These are phyloP conservation scores for Glycine soja DNA, from an alignment of 306 rosid species.

Conservation along the genomic window DNA sequence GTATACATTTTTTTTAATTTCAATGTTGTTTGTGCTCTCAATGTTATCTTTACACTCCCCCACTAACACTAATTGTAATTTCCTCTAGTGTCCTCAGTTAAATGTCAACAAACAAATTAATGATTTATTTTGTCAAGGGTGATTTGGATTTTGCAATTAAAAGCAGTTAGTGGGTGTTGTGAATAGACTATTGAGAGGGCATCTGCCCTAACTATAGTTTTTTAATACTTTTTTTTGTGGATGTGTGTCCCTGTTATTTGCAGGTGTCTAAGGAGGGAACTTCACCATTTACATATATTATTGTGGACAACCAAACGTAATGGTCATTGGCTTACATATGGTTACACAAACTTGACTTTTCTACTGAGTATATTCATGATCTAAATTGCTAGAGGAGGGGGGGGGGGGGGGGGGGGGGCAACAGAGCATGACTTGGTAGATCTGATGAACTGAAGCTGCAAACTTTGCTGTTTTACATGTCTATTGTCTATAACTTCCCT, in stretches of 20 bases:
- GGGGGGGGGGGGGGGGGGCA: neutral
- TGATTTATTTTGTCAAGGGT: neutral
- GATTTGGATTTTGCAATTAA: slow-evolving; percentile 28
- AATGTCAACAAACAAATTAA: slow-evolving; percentile 1
- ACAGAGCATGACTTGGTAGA: slow-evolving; percentile 31
- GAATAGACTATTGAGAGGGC: slow-evolving; percentile 17
- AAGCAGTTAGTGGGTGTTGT: slow-evolving; percentile 22
- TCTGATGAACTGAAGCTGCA: slow-evolving; percentile 29
- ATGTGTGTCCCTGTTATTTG: slow-evolving; percentile 45
- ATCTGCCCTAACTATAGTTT: neutral
- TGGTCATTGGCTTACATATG: slow-evolving; percentile 44
- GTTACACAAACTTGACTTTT: slow-evolving; percentile 40
- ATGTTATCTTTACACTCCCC: slow-evolving; percentile 41
- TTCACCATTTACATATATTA: slow-evolving; percentile 87
- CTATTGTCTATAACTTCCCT: slow-evolving; percentile 23
- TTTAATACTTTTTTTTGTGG: slow-evolving; percentile 31
- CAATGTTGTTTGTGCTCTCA: slow-evolving; percentile 26
- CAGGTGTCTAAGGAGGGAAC: slow-evolving; percentile 86
- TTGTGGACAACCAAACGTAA: slow-evolving; percentile 91
- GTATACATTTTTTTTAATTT: neutral
- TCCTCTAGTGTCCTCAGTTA: slow-evolving; percentile 1
- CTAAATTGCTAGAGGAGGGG: neutral
- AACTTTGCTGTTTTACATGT: slow-evolving; percentile 6
- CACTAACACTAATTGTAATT: slow-evolving; percentile 1
- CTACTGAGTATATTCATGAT: slow-evolving; percentile 27